phyloP scores from a whole-genome alignment of 345 rosid species.

The Noccaea bulbosa region DNA sequence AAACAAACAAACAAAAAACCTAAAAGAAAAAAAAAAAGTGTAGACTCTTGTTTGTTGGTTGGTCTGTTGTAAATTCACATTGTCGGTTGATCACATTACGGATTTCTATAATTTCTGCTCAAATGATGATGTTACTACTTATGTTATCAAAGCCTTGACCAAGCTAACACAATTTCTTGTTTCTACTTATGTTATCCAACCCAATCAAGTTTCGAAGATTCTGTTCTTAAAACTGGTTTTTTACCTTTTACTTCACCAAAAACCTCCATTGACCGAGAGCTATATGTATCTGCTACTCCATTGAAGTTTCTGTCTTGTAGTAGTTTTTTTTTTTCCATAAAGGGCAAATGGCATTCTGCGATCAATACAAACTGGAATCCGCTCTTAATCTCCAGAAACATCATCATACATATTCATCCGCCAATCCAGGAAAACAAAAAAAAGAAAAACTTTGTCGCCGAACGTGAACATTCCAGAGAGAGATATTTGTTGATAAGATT shows the following conservation, averaged over 20 bases:
- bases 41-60: slow-evolving; percentile 19
- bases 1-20: not conserved
- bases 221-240: no score
- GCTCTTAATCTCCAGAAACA: not conserved
- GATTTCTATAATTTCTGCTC: not conserved
- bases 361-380: slow-evolving; percentile 17
- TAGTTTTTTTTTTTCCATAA: slow-evolving; percentile 1
- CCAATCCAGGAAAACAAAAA: not conserved
- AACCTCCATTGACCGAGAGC: not conserved
- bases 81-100: slow-evolving; percentile 14
- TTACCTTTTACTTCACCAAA: not conserved
- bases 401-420: not conserved
- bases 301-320: not conserved
- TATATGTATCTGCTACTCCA: not conserved
- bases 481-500: not conserved
- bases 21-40: not conserved
- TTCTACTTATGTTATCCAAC: not conserved
- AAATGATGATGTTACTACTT: slow-evolving; percentile 10
- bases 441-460: not conserved
- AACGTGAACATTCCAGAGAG: slow-evolving; percentile 19
- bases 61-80: slow-evolving; percentile 38
- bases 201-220: no score
- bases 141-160: not conserved
- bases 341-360: not conserved
- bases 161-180: not conserved